Evolutionary conservation across 139 green algal species (phyloP).

Genomic region (Picochlorum sp.): DNA sequence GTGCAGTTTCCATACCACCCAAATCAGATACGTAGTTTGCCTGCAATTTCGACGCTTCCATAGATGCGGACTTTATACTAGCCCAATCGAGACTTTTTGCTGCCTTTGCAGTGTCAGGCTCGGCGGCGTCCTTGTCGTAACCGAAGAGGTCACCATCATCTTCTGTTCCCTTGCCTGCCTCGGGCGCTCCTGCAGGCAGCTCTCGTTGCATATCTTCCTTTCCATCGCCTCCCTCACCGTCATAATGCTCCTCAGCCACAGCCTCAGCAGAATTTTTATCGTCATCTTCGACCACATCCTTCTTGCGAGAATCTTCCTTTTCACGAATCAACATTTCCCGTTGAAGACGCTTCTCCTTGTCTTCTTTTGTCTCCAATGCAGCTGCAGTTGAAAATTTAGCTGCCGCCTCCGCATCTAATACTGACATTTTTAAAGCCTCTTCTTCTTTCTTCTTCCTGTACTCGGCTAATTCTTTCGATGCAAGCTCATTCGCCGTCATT

Average conservation of each 20-base stretch:
- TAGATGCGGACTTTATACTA: not conserved
- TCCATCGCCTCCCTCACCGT: not conserved
- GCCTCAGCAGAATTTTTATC: not conserved
- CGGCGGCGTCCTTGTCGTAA: not conserved
- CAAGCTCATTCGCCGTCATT: slow-evolving; percentile 56
- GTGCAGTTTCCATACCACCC: not conserved
- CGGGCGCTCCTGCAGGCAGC: not conserved
- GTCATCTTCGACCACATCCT: not conserved
- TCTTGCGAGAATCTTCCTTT: not conserved
- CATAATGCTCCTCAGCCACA: not conserved
- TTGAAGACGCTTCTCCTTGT: slow-evolving; percentile 6
- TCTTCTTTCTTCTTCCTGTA: slow-evolving; percentile 54
- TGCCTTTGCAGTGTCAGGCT: too few relatives aligned
- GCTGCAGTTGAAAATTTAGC: slow-evolving; percentile 52
- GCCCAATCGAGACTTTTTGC: not conserved
- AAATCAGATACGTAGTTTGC: not conserved
- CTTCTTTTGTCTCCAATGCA: slow-evolving; percentile 25
- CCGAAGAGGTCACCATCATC: slow-evolving; percentile 4
- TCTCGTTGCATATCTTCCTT: not conserved
- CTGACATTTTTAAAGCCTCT: slow-evolving; percentile 60
- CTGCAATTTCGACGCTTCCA: not conserved
- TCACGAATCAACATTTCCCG: slow-evolving; percentile 2
- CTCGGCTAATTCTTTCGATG: slow-evolving; percentile 50
- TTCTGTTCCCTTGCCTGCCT: not conserved
- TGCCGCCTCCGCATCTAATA: slow-evolving; percentile 64